Base-by-base conservation (phyloP, 306 rosid genomes). In the Gillenia trifoliata region DNA sequence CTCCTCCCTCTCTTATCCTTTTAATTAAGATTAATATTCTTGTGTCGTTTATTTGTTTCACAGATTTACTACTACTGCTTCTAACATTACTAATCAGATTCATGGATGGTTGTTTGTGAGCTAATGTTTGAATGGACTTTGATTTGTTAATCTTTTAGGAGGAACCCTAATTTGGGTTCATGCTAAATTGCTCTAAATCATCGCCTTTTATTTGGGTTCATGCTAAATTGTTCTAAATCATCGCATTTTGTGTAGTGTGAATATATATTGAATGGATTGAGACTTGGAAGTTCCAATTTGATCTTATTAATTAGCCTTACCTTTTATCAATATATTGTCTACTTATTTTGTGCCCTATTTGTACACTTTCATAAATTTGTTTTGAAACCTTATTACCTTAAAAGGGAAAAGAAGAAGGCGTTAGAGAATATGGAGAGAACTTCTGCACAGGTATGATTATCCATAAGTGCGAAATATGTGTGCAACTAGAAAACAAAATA, bases 401-500 rank as follows among this genome's bases (percentile, higher is more conserved):
- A 70, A 83, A 90, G 95, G 85, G 92, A 86, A 75, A 90, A 87
- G 85, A 89, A 81, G 84, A 90, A 89, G 88, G 92, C 92, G 50
- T 77, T 86, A 49, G 96, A 90, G 88, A 89, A 84, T 74, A 87
- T 85, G 63, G 90, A 83, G 73, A 86, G 83, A 78, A 94, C 83
- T 75, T 89, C 89, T 76, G 50, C 83, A 40, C 89, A 87, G 97
- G 98, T 91, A 87, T 62, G 89, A 7, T 73, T 36, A 70, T 68
- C 49, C 59, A 30, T 82, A 33, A 22, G 28, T 70, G 49, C 50
- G 29, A 70, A 70, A 50, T 26, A 12, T 17, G 1, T 33, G 34
- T 10, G 66, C 38, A 65, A 89, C 80, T 70, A 89, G 99, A 88
- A 92, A 95, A 90, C 91, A 66, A 82, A 86, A 63, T 75, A 89